Conservation (phyloP, 495 filamentous ascomycete species). For the Penicillium ochrochloron region DNA sequence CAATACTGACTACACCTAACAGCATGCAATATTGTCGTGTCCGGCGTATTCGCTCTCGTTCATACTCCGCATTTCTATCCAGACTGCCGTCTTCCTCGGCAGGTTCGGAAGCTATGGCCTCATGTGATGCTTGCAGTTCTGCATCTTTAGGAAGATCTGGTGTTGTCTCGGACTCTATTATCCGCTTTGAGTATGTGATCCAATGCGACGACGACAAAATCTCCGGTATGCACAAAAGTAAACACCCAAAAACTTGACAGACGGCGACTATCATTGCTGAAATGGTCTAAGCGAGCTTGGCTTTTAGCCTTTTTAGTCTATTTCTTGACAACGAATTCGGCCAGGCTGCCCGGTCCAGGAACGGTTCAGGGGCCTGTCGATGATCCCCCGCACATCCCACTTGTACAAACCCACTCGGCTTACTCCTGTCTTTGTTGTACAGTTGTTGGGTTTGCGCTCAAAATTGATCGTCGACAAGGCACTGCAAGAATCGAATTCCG, state of each 20-base stretch:
- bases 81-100: constrained; percentile 13
- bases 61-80: neutral
- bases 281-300: constrained; percentile 32
- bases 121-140: constrained; percentile 18
- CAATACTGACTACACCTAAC: neutral
- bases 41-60: constrained; percentile 18
- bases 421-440: no score
- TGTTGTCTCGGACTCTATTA: neutral
- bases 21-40: neutral
- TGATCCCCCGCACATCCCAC: constrained; percentile 12
- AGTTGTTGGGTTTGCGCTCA: neutral
- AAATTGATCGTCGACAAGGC: neutral
- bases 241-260: constrained; percentile 21
- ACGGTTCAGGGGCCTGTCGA: constrained; percentile 19
- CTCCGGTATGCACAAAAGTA: neutral
- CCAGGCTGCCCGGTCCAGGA: constrained; percentile 11
- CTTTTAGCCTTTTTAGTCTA: constrained; percentile 10
- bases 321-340: neutral
- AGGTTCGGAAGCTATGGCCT: constrained; percentile 7
- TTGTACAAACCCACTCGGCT: neutral
- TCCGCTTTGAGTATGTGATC: neutral
- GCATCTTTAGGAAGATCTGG: neutral
- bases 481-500: neutral
- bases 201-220: neutral
- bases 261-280: constrained; percentile 29